Conservation (phyloP, 2,329 filamentous ascomycete genomes). For the Diaporthe eres region DNA sequence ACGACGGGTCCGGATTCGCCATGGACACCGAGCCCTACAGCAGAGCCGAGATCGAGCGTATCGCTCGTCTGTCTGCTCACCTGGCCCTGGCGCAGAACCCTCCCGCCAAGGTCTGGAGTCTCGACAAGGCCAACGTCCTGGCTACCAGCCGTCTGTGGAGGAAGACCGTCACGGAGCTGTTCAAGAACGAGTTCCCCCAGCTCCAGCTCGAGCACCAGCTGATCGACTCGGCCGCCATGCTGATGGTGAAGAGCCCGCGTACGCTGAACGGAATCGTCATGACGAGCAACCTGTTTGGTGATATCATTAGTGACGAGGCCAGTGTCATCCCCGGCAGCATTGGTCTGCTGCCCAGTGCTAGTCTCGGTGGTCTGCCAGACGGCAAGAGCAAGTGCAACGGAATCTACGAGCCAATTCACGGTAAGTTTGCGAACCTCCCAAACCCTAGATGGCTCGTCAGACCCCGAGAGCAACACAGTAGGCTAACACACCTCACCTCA, state of each 20-base stretch:
- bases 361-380: constrained; percentile 87
- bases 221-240: constrained; percentile 97
- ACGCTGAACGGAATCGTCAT: constrained; percentile 91
- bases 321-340: constrained; percentile 94
- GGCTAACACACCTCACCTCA: constrained; percentile 27
- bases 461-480: neutral
- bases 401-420: constrained; percentile 98
- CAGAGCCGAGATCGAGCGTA: constrained; percentile 86
- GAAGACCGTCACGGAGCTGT: constrained; percentile 86
- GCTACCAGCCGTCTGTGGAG: constrained; percentile 92
- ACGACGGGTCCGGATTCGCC: constrained; percentile 80
- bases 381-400: constrained; percentile 88
- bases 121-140: constrained; percentile 98
- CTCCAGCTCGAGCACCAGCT: constrained; percentile 89
- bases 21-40: constrained; percentile 91
- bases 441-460: neutral
- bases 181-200: constrained; percentile 90
- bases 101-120: constrained; percentile 83
- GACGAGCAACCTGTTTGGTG: constrained; percentile 94
- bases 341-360: constrained; percentile 89
- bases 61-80: constrained; percentile 85
- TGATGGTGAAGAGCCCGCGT: constrained; percentile 94
- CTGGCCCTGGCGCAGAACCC: constrained; percentile 84
- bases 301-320: constrained; percentile 96
- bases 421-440: constrained; percentile 59